Evolutionary conservation across 1,284 basidiomycete species (phyloP), one percentile per base, ranked within the genome.

Genomic region (Moniliophthora roreri): DNA sequence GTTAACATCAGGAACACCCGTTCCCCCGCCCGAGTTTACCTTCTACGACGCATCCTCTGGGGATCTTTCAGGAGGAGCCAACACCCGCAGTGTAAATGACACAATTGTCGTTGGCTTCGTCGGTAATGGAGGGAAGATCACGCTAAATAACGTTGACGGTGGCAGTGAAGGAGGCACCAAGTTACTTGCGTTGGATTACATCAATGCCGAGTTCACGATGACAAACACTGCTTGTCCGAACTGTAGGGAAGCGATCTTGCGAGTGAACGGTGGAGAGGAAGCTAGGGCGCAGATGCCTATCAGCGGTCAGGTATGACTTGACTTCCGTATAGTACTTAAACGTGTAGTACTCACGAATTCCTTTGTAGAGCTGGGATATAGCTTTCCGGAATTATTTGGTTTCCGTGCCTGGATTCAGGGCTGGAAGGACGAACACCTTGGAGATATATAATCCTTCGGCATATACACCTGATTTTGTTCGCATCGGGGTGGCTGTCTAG

Each of bases 231-330:
- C 62, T 10, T 79, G 77, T 60, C 74, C 77, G 8, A 79, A 78
- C 57, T 79, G 76, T 59, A 70, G 77, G 34, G 72, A 77, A 53
- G 72, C 72, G 15, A 72, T 70, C 39, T 63, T 78, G 34, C 77
- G 75, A 53, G 69, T 79, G 3, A 79, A 79, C 57, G 75, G 75
- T 13, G 76, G 72, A 2, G 55, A 68, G 3, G 63, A 70, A 2
- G 70, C 76, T 11, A 70, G 75, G 58, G 72, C 68, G 10, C 75
- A 79, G 58, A 73, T 78, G 70, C 76, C 76, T 4, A 69, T 79
- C 50, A 77, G 76, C 34, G 76, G 66, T n/a, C 73, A 77, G 72
- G 76, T 76, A 56, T 48, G 69, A 21, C 23, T 21, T 10, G 21
- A 23, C 55, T 23, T n/a, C n/a, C n/a, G n/a, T n/a, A n/a, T n/a